phyloP scores from a whole-genome alignment of 306 rosid genomes.

The Pueraria montana region DNA sequence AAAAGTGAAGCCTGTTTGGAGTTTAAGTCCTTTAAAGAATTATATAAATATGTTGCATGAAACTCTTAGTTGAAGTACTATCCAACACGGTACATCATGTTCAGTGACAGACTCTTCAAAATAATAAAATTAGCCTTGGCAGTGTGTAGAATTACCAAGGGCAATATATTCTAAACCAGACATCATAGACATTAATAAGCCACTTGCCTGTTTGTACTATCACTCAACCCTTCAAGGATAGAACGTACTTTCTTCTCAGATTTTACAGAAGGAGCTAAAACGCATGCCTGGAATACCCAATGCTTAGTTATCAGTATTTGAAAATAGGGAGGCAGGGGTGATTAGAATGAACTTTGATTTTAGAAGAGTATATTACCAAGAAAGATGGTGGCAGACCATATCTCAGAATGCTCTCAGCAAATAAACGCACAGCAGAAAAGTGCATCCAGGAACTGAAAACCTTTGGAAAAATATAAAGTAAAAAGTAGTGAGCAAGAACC shows the following conservation, averaged over 20 bases:
- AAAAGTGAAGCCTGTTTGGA: background rate
- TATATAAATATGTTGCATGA: constrained; percentile 13
- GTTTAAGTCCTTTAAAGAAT: constrained; percentile 35
- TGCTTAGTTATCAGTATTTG: constrained; percentile 35
- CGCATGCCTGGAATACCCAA: constrained; percentile 74
- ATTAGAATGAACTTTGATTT: constrained; percentile 29
- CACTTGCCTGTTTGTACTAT: constrained; percentile 83
- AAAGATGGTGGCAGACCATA: constrained; percentile 93
- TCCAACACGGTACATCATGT: background rate
- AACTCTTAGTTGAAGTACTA: background rate
- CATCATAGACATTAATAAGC: constrained; percentile 21
- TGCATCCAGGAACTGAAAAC: constrained; percentile 99
- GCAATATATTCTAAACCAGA: constrained; percentile 9
- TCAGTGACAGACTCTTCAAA: too few species aligned
- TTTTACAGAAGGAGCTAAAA: constrained; percentile 78
- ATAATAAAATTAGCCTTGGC: constrained; percentile 9
- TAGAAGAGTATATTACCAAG: constrained; percentile 67
- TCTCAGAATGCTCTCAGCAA: constrained; percentile 94
- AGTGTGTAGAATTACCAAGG: constrained; percentile 16
- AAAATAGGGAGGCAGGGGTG: background rate
- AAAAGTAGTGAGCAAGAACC: constrained; percentile 26
- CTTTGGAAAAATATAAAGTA: constrained; percentile 54
- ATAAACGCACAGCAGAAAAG: constrained; percentile 84
- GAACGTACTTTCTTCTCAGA: constrained; percentile 91
- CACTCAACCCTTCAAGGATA: constrained; percentile 83